Base-by-base conservation (phyloP, 768 basidiomycete genomes). In the Mycena galopus region DNA sequence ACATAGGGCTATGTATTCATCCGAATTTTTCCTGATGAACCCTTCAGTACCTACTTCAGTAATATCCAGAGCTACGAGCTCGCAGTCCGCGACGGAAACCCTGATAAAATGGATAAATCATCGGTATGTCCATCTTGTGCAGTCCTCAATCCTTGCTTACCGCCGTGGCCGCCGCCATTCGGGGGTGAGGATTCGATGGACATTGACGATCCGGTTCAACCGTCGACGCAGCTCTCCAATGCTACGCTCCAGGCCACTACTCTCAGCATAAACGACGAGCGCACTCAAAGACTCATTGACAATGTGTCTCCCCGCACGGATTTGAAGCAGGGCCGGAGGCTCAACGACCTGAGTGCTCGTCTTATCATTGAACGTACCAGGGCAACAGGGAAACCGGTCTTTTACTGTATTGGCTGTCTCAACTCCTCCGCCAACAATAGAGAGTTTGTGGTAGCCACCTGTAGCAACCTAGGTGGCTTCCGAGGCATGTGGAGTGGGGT, bases 271-370 rank as follows among this genome's bases (percentile, higher is more conserved):
- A 8, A 65, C 2, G 35, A 2, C 1, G 63, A 65, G 17, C n/a
- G 63, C 4, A 19, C 63, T 1, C 51, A 53, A 11, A 33, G 25
- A 21, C 51, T 55, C 27, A 25, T 65, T 11, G 14, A 65, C n/a
- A 65, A 65, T 65, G 63, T 65, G 3, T 53, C 63, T 53, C 51
- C 63, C 16, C 51, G 51, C 23, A 21, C n/a, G 5, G 55, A 65
- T 39, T 3, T 7, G 63, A 53, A 55, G 14, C 33, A 23, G 16
- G 63, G 63, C 50, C 63, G 25, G 12, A n/a, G n/a, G n/a, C 35
- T 55, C 1, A 65, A 65, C 16, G 23, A 35, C 3, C 23, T 65
- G 12, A 65, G 7, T 3, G 51, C 51, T 19, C 33, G 51, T 16
- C 51, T 65, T 32, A 33, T 65, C 29, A 65, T 65, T 55, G 63